phyloP scores from a whole-genome alignment of 352 stramenopile species.

The Phytopythium oedochilum region DNA sequence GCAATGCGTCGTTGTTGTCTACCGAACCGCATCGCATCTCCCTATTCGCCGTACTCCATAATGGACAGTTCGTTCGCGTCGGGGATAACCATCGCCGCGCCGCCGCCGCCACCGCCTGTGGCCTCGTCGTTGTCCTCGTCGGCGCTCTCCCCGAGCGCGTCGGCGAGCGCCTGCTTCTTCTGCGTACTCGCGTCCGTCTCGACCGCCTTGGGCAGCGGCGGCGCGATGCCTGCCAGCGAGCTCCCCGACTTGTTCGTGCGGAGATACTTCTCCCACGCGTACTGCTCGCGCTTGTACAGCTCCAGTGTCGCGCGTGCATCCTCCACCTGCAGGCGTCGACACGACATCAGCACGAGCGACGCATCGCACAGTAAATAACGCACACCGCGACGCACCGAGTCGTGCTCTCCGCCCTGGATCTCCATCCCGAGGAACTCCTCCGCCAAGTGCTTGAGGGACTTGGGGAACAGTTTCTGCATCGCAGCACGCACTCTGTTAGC shows the following conservation, averaged over 20 bases:
- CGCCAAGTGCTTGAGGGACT: conserved; percentile 73
- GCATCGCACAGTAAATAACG: not conserved
- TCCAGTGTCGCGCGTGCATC: conserved; percentile 71
- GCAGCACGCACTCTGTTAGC: not conserved
- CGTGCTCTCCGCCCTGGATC: conserved; percentile 83
- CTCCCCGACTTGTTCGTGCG: conserved; percentile 51
- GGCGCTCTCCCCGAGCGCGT: conserved; percentile 25
- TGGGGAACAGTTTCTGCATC: conserved; percentile 78
- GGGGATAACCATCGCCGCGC: conserved; percentile 25
- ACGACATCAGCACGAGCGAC: not conserved
- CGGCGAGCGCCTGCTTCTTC: conserved; percentile 10
- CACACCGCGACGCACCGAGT: conserved; percentile 78
- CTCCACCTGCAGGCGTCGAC: conserved; percentile 36
- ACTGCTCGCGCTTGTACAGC: conserved; percentile 84
- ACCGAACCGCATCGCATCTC: no score
- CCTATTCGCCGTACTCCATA: conserved; percentile 74
- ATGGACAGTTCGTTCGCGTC: conserved; percentile 67
- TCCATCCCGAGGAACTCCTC: conserved; percentile 57
- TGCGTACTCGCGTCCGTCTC: conserved; percentile 13
- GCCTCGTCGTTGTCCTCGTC: conserved; percentile 29
- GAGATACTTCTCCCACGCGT: conserved; percentile 82
- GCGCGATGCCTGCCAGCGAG: conserved; percentile 46
- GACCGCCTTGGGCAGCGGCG: conserved; percentile 29
- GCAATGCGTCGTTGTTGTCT: no score
- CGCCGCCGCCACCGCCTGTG: conserved; percentile 7